These are phyloP conservation scores for Leptographium wingfieldii DNA, from an alignment of 2,329 filamentous ascomycete species.

Conservation along the genomic window DNA sequence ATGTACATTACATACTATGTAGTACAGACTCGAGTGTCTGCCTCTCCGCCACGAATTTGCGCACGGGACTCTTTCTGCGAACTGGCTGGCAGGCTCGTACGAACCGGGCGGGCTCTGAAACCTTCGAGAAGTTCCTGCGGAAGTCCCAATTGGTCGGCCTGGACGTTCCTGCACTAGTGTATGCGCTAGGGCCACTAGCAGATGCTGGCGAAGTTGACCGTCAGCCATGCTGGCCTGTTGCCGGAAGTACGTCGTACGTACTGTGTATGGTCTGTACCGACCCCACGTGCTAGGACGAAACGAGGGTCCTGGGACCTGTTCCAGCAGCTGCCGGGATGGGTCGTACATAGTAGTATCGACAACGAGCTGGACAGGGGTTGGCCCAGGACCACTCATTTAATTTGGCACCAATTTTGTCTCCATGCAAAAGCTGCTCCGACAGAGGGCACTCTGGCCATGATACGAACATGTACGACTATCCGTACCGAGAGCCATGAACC, in stretches of 20 bases:
- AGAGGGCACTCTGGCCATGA: not conserved
- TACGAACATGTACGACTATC: not conserved
- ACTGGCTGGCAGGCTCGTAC: not conserved
- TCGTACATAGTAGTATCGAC: no score
- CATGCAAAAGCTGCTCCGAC: no score
- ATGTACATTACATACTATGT: not conserved
- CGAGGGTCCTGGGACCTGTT: not conserved
- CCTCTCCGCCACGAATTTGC: no score
- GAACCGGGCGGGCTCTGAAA: not conserved
- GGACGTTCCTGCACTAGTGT: constrained; percentile 2
- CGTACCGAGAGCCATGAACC: not conserved
- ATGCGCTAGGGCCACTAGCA: not conserved
- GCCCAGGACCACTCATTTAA: no score
- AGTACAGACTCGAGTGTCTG: not conserved
- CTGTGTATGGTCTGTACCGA: not conserved
- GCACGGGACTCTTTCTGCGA: not conserved
- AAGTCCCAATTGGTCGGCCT: not conserved
- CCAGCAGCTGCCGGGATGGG: not conserved
- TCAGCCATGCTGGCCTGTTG: not conserved
- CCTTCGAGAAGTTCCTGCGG: constrained; percentile 1
- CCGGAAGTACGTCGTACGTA: no score
- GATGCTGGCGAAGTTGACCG: not conserved
- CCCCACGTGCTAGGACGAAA: not conserved
- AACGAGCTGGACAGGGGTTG: not conserved
- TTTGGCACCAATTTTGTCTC: no score